Base-by-base conservation (phyloP, 768 basidiomycete species). In the Leccinum boreale region DNA sequence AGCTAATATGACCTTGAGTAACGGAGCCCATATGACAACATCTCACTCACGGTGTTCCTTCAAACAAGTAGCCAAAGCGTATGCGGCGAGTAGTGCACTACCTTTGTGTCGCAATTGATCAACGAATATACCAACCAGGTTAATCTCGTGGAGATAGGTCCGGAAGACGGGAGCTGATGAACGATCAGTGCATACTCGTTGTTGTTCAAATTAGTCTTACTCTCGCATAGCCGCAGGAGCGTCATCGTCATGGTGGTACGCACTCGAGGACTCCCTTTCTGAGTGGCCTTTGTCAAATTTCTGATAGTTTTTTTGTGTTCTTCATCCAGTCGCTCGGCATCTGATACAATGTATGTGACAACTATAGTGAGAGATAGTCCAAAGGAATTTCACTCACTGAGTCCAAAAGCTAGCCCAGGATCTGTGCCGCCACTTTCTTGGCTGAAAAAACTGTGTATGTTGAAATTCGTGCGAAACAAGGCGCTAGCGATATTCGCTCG, bases 221-320 rank as follows among this genome's bases (percentile, higher is more conserved):
- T 61, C 24, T 67, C 55, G 51, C 61, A 63, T 19, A 69, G 53
- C n/a, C 57, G 62, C 31, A 70, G 8, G 26, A 69, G 23, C 0
- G 67, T 70, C 54, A 68, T 46, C 4, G 67, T 69, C 12, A 66
- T 61, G 26, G 64, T 58, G 3, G 60, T 63, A 17, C 68, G 68
- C n/a, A 60, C 66, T 23, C 50, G 57, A 17, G 50, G n/a, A 36
- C 52, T 53, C 6, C 53, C 48, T 0, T 28, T 49, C 39, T 53
- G 33, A 42, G 50, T 29, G 12, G 61, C 61, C 3, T 1, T 23
- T 24, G 45, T 61, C 21, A 69, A 35, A 15, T 59, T 58, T 17
- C 28, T 15, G 8, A 69, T 60, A 21, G 67, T 60, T 11, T 19
- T 53, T 49, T 10, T 35, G 1, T 67, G 59, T 4, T 5, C 14